Conservation (phyloP, 1,284 basidiomycete genomes). For the Pterula multifida region DNA sequence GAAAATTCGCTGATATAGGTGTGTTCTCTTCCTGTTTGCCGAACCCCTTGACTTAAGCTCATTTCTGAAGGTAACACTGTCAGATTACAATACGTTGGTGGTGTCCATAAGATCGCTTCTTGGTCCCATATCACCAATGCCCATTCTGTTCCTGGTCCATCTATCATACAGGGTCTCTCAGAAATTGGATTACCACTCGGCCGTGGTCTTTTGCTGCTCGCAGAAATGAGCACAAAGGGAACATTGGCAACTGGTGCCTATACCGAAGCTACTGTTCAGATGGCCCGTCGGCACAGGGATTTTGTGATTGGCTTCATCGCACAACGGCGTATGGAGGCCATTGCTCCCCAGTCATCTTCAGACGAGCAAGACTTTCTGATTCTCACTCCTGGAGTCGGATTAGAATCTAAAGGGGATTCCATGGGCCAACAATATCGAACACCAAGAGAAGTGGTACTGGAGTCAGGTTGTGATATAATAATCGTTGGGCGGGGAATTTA, state of each 20-base stretch:
- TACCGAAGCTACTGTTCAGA: slow-evolving; percentile 75
- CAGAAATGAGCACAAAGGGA: slow-evolving; percentile 94
- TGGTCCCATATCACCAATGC: slow-evolving; percentile 99
- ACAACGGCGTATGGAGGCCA: slow-evolving; percentile 68
- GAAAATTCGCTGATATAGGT: slow-evolving; percentile 99
- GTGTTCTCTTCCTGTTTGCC: slow-evolving; percentile 7
- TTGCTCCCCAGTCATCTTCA: slow-evolving; percentile 27
- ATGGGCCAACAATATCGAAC: slow-evolving; percentile 98
- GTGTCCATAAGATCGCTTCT: slow-evolving; percentile 86
- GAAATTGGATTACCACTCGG: slow-evolving; percentile 78
- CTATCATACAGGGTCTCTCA: slow-evolving; percentile 81
- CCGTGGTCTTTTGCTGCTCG: slow-evolving; percentile 83
- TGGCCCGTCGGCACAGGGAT: slow-evolving; percentile 72
- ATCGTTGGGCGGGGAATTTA: slow-evolving; percentile 97
- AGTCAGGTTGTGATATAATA: slow-evolving; percentile 92
- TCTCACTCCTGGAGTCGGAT: slow-evolving; percentile 87
- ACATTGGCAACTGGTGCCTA: slow-evolving; percentile 80
- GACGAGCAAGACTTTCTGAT: slow-evolving; percentile 75
- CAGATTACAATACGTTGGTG: slow-evolving; percentile 86
- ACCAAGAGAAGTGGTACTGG: slow-evolving; percentile 73
- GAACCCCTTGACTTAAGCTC: not conserved
- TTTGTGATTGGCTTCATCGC: slow-evolving; percentile 97
- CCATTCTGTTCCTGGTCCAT: slow-evolving; percentile 89
- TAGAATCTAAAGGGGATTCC: slow-evolving; percentile 73
- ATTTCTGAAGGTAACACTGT: slow-evolving; percentile 83